A percentile compares a stretch with the other conserved stretches of the same genome.
Evolutionary conservation across 2,329 filamentous ascomycete species (phyloP).

Genomic region (Rachicladosporium sp.): DNA sequence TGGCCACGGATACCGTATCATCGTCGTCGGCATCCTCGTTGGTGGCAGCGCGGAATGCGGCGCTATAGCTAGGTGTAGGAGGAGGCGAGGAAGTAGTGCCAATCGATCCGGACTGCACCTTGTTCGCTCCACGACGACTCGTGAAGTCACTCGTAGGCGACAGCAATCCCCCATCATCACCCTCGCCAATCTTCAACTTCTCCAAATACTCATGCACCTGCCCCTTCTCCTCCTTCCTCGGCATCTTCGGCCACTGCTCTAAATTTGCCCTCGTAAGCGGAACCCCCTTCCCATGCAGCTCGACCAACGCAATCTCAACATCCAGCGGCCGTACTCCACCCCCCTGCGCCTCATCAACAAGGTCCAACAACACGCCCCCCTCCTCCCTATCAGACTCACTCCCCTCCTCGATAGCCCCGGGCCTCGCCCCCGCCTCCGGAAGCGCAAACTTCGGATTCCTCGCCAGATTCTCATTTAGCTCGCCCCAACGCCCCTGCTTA

Average conservation of each 20-base stretch:
- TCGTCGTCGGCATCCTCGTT: conserved; percentile 2
- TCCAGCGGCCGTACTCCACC: conserved; percentile 7
- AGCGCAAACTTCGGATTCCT: conserved; percentile 4
- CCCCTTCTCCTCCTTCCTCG: too few relatives aligned
- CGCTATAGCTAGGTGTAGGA: conserved; percentile 1
- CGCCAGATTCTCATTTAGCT: conserved; percentile 13
- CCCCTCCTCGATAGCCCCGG: conserved; percentile 6
- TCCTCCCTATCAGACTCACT: conserved; percentile 15
- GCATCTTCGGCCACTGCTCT: conserved; percentile 10
- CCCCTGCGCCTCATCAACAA: conserved; percentile 9
- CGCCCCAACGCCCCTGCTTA: conserved; percentile 10
- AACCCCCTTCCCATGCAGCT: conserved; percentile 2
- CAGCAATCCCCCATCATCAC: background rate
- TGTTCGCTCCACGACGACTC: conserved; percentile 7
- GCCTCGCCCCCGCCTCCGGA: background rate
- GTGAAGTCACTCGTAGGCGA: conserved; percentile 6
- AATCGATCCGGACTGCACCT: conserved; percentile 6
- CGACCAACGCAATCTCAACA: conserved; percentile 7
- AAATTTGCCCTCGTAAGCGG: conserved; percentile 1
- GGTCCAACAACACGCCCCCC: conserved; percentile 11
- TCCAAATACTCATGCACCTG: too few relatives aligned
- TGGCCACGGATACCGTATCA: conserved; percentile 2
- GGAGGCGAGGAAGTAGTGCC: too few relatives aligned
- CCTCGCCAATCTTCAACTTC: too few relatives aligned
- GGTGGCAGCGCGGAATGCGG: background rate